Evolutionary conservation across 2,329 filamentous ascomycete genomes (phyloP), one percentile per base, ranked within the genome.

Genomic region (Blumeriella jaapii): DNA sequence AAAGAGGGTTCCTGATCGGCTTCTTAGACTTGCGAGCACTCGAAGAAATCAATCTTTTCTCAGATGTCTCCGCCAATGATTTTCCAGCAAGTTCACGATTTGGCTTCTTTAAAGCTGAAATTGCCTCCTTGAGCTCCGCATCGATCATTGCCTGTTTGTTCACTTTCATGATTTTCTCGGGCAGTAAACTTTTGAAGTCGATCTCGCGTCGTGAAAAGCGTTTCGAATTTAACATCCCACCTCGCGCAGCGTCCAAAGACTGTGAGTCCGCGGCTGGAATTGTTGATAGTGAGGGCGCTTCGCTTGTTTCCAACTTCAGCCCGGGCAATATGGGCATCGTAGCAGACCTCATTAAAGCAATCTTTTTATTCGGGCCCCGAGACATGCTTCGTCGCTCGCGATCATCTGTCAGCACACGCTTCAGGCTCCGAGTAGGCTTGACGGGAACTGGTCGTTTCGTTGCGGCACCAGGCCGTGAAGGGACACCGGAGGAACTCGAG

Each of bases 81-180:
- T 75, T 77, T 19, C 75, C 74, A 9, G 78, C 79, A 25, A 81
- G 64, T 14, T 73, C 69, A 29, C 83, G 71, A 50, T 89, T 86
- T 1, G 83, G 83, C 56, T 78, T 84, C 54, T 81, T 78, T 26
- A 89, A 56, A 7, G 76, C 70, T 5, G 71, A 71, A 31, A 91
- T 87, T 6, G 83, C 83, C 39, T 83, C 72, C 46, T 74, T 72
- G 20, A 89, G 59, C 50, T 86, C 78, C 17, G 76, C 72, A 30
- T 84, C 74, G 2, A 84, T 67, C 14, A 70, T 59, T 2, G 75
- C 77, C 52, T 79, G 78, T 55, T 74, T 81, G 48, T 64, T 73
- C 19, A 71, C 65, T 56, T 72, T 82, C 1, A 61, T 55, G 37
- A 76, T 71, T 2, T 67, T 66, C 18, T 65, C 56, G 22, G 62